Evolutionary conservation across 495 filamentous ascomycete genomes (phyloP), one percentile per base, ranked within the genome.

Genomic region (Tuber indicum): DNA sequence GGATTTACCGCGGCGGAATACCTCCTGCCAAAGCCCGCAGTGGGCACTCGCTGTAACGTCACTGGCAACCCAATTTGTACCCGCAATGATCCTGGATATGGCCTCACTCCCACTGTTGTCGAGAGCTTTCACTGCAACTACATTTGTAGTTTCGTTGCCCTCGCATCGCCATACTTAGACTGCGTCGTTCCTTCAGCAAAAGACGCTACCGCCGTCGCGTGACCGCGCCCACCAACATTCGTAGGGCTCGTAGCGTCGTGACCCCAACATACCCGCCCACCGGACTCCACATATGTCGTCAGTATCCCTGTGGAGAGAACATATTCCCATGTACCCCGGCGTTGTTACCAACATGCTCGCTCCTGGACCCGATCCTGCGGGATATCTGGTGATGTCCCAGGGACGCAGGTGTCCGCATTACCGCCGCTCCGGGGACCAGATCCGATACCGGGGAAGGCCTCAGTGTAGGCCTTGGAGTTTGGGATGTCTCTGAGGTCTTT

Each of bases 81-180:
- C 90, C 47, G 85, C 85, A 66, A 91, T 84, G 72, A 90, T 84
- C 49, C 85, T 86, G 21, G 86, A 80, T 32, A 84, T 88, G 45
- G 84, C 77, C 71, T 87, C 88, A 6, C 85, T 85, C 69, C 87
- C 89, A 76, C 32, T 83, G 83, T 74, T 82, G 78, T 87, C 85
- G 78, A 91, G 88, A 23, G 92, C 91, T 86, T 92, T 92, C 74
- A 92, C 91, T 71, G 88, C 89, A 72, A 91, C 84, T n/a, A 32
- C 32, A 32, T 32, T 32, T 32, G 32, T 32, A 92, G 83, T 73
- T 85, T 86, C 72, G 88, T 89, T 77, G 90, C 88, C 86, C 92
- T 92, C 73, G 90, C 88, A 62, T 91, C 88, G 75, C 91, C 91
- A 71, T 88, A 91, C 32, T 32, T 32, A 32, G 32, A 32, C 32